These are phyloP conservation scores for Melaleuca alternifolia DNA, from an alignment of 345 rosid species.

Conservation along the genomic window DNA sequence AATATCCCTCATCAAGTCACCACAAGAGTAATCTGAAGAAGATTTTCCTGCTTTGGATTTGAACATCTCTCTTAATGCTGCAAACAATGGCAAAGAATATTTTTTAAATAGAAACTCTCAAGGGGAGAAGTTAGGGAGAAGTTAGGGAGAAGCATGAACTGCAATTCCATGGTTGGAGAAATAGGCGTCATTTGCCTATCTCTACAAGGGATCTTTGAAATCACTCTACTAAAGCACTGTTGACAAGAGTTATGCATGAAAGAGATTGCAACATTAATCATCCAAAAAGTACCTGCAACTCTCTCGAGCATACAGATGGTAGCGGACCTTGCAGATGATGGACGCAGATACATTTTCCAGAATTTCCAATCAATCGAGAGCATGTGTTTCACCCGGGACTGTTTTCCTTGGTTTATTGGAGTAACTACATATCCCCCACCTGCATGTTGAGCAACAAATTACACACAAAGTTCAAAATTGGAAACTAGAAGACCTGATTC, in stretches of 20 bases:
- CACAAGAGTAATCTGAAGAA: slow-evolving; percentile 26
- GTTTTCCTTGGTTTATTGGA: slow-evolving; percentile 59
- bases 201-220: background rate
- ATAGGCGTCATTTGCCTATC: background rate
- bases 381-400: slow-evolving; percentile 87
- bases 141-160: background rate
- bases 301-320: slow-evolving; percentile 80
- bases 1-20: slow-evolving; percentile 19
- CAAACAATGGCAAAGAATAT: background rate
- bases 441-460: slow-evolving; percentile 13
- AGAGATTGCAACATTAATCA: background rate
- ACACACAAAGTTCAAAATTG: background rate
- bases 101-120: background rate
- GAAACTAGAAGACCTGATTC: background rate
- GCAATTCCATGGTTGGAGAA: background rate
- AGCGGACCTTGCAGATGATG: slow-evolving; percentile 52
- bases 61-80: slow-evolving; percentile 76
- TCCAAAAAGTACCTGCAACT: slow-evolving; percentile 45
- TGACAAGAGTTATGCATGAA: background rate
- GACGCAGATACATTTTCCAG: slow-evolving; percentile 59
- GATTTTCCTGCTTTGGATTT: slow-evolving; percentile 42
- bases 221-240: background rate
- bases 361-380: slow-evolving; percentile 86
- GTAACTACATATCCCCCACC: slow-evolving; percentile 93
- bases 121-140: background rate